Evolutionary conservation across 495 filamentous ascomycete species (phyloP).

Genomic region (Choiromyces venosus): DNA sequence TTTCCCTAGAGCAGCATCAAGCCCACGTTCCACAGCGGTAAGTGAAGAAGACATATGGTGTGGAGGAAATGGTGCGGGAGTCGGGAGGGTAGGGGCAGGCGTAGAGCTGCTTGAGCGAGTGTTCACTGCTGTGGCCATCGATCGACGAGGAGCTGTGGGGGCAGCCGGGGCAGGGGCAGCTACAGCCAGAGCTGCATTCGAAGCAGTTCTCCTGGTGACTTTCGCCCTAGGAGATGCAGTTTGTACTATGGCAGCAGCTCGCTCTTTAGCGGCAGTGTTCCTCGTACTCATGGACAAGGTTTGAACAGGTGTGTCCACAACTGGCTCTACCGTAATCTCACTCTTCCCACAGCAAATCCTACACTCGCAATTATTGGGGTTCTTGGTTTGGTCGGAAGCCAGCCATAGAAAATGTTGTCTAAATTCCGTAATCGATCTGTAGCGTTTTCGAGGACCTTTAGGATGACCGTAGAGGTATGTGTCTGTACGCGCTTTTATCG

Average conservation of each 20-base stretch:
- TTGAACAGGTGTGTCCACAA: conserved; percentile 25
- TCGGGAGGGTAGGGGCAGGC: conserved; percentile 19
- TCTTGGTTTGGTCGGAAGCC: conserved; percentile 49
- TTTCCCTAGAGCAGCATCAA: conserved; percentile 40
- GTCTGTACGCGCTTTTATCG: conserved; percentile 50
- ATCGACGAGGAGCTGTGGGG: conserved; percentile 6
- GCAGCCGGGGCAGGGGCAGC: conserved; percentile 12
- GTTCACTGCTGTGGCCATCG: not conserved
- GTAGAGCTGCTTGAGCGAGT: not conserved
- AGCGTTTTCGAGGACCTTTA: conserved; percentile 54
- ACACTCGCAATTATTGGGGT: conserved; percentile 56
- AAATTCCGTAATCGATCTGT: conserved; percentile 56
- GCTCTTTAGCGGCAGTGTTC: conserved; percentile 16
- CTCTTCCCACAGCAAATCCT: conserved; percentile 47
- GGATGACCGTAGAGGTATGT: conserved; percentile 61
- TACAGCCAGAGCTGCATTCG: conserved; percentile 13
- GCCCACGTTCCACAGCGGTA: conserved; percentile 42
- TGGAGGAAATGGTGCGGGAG: conserved; percentile 17
- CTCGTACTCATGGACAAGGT: conserved; percentile 28
- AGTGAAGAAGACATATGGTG: conserved; percentile 30
- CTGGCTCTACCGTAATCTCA: conserved; percentile 7
- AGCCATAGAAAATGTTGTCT: conserved; percentile 60
- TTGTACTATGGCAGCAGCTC: conserved; percentile 9
- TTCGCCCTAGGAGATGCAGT: conserved; percentile 14
- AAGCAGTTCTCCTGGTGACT: conserved; percentile 17